Conservation (phyloP, 306 rosid genomes). For the Casuarina cunninghamiana region DNA sequence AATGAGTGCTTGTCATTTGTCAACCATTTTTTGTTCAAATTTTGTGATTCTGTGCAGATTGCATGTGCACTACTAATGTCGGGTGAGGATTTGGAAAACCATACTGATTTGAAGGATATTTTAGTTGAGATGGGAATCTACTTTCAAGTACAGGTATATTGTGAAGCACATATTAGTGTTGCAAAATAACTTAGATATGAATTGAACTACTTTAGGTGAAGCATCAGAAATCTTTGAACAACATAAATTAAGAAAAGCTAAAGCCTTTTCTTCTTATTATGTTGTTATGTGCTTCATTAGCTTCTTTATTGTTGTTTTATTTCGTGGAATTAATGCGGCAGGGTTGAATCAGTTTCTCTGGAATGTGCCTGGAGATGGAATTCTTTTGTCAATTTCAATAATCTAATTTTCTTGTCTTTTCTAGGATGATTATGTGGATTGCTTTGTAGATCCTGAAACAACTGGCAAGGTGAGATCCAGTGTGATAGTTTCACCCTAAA, state of each 20-base stretch:
- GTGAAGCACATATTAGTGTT: background rate
- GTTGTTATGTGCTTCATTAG: background rate
- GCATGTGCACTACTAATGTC: conserved; percentile 58
- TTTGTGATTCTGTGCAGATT: conserved; percentile 33
- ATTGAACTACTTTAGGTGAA: background rate
- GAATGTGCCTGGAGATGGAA: background rate
- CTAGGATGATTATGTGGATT: conserved; percentile 95
- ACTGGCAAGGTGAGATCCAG: conserved; percentile 72
- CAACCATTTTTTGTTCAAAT: conserved; percentile 17
- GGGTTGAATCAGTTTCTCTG: background rate
- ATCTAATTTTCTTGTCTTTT: conserved; percentile 11
- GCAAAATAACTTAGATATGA: background rate
- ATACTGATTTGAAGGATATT: conserved; percentile 49
- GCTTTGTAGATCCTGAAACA: conserved; percentile 79
- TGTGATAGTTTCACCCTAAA: background rate
- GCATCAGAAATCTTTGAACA: background rate
- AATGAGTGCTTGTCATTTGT: conserved; percentile 18
- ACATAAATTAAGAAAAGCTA: background rate
- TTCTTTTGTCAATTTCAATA: conserved; percentile 14
- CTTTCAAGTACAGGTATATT: conserved; percentile 63
- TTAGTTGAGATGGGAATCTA: conserved; percentile 65
- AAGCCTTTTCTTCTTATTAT: background rate
- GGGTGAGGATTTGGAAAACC: conserved; percentile 53
- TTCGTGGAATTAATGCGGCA: background rate
- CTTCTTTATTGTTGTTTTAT: background rate